Evolutionary conservation across 257 asterid species (phyloP), one percentile per base, ranked within the genome.

Genomic region (Fraxinus quadrangulata): DNA sequence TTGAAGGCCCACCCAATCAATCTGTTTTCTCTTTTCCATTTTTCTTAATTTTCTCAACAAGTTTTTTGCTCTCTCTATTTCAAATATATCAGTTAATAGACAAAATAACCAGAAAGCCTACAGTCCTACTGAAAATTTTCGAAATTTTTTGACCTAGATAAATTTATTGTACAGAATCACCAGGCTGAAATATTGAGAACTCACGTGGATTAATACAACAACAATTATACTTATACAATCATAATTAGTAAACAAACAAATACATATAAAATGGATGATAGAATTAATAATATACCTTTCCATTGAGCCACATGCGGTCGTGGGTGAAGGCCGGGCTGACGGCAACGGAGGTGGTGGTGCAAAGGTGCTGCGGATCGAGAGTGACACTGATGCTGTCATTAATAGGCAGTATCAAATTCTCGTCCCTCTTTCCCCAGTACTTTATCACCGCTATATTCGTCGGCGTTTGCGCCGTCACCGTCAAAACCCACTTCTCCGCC

Each of bases 341-440:
- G 70, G 98, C 96, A 74, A 93, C 98, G 82, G 99, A 93, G 74
- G 99, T 95, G 81, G 98, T 95, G 79, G 99, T 95, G 89, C 99
- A 93, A 79, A 95, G 97, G 71, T 93, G 98, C 67, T 87, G 87
- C 28, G 99, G 99, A 77, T 93, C 99, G 68, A 95, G 96, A 36
- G 99, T 95, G 47, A 95, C 97, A 79, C 99, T 95, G 63, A 95
- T 95, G 84, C 99, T 95, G 70, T 93, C 97, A 63, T 95, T 95
- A 68, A 95, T 90, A 49, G 99, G 94, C 36, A 95, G 94, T 78
- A 93, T 91, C 17, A 89, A 84, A 42, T 83, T 79, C 49, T 95
- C 99, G 67, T 95, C 92, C 39, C 98, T 87, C 83, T 93, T 95
- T 19, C 99, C 99, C 99, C 99, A 95, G 80, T 95, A 95, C 88